phyloP scores from a whole-genome alignment of 2,329 filamentous ascomycete species.

The Ascosphaera acerosa region DNA sequence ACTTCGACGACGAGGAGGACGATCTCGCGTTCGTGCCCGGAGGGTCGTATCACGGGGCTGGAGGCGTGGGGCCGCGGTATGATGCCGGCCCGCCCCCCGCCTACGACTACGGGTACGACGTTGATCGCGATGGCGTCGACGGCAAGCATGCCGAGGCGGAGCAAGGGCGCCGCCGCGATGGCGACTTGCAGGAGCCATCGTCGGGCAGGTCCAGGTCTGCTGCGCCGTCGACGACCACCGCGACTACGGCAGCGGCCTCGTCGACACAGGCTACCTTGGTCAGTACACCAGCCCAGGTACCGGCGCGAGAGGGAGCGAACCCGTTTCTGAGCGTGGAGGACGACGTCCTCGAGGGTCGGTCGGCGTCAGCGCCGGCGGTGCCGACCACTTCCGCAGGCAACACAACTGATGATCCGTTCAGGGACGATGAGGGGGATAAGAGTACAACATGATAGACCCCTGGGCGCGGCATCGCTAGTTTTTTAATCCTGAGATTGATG shows the following conservation, averaged over 20 bases:
- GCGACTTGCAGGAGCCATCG: too few species aligned
- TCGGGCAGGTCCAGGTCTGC: too few species aligned
- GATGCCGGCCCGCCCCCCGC: slow-evolving; percentile 9
- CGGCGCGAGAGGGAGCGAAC: too few species aligned
- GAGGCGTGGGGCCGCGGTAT: slow-evolving; percentile 35
- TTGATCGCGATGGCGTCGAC: slow-evolving; percentile 8
- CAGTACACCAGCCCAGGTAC: too few species aligned
- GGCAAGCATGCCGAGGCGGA: not conserved
- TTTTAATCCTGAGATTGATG: slow-evolving; percentile 37
- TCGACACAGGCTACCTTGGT: too few species aligned
- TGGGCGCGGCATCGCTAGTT: slow-evolving; percentile 57
- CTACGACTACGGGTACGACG: slow-evolving; percentile 16
- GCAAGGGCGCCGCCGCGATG: slow-evolving; percentile 1
- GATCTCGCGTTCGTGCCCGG: slow-evolving; percentile 30
- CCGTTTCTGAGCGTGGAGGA: slow-evolving; percentile 17
- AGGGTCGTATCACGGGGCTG: slow-evolving; percentile 52
- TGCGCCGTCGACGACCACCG: too few species aligned
- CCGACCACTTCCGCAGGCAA: slow-evolving; percentile 22
- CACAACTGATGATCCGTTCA: slow-evolving; percentile 40
- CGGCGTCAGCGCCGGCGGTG: slow-evolving; percentile 12
- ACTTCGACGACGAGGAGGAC: slow-evolving; percentile 48
- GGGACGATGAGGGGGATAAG: slow-evolving; percentile 39
- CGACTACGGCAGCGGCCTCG: too few species aligned
- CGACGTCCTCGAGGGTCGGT: slow-evolving; percentile 24
- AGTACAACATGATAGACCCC: slow-evolving; percentile 40